Conservation (phyloP, 345 rosid species). For the Passiflora organensis region DNA sequence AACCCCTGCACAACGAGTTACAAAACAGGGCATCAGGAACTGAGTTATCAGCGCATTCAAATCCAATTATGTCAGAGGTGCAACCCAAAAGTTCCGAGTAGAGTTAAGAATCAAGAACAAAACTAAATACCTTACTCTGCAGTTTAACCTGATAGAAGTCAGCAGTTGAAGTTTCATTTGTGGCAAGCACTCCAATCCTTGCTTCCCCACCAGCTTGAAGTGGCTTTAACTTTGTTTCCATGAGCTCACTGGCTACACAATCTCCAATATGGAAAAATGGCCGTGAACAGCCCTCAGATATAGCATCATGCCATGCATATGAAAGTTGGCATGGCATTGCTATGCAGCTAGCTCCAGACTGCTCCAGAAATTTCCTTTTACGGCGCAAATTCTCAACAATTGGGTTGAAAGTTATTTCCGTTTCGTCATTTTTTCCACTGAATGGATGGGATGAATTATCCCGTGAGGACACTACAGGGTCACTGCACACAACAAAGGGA, state of each 20-base stretch:
- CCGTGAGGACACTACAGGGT: constrained; percentile 19
- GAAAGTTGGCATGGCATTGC: constrained; percentile 63
- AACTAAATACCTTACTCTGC: constrained; percentile 38
- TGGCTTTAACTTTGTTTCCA: constrained; percentile 55
- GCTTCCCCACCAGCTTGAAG: constrained; percentile 53
- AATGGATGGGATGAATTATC: constrained; percentile 3
- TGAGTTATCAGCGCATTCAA: not conserved
- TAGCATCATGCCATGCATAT: constrained; percentile 50
- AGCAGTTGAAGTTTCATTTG: constrained; percentile 35
- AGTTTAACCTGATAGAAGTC: constrained; percentile 56
- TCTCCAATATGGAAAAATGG: constrained; percentile 60
- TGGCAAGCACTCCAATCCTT: constrained; percentile 57
- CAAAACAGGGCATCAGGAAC: not conserved
- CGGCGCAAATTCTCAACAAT: constrained; percentile 42
- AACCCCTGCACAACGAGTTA: constrained; percentile 38
- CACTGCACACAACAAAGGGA: constrained; percentile 45
- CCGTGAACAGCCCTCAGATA: constrained; percentile 44
- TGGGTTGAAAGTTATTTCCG: not conserved
- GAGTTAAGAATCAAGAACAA: not conserved
- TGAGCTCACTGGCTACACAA: constrained; percentile 55
- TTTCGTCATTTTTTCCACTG: no score
- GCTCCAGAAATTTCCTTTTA: constrained; percentile 55
- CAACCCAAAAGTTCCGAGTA: not conserved
- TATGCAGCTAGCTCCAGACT: constrained; percentile 55
- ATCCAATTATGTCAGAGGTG: not conserved